Conservation (phyloP, 2,329 filamentous ascomycete genomes). For the Camillea tinctor region DNA sequence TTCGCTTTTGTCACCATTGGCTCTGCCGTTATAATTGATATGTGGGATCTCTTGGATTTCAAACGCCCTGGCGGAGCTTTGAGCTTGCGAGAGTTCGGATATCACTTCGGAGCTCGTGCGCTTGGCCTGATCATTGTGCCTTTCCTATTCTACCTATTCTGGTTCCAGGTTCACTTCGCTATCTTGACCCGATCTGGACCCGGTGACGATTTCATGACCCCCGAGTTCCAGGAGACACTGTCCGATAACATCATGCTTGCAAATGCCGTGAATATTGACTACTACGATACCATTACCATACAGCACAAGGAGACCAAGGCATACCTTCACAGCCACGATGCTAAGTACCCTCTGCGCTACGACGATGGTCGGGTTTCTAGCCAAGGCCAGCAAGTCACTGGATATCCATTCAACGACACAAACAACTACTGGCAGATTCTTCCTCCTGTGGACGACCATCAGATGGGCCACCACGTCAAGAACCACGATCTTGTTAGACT, state of each 20-base stretch:
- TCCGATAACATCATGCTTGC: conserved; percentile 92
- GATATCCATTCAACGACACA: conserved; percentile 96
- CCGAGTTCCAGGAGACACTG: conserved; percentile 95
- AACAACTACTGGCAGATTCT: conserved; percentile 98
- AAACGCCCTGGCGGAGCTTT: conserved; percentile 82
- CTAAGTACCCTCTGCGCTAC: conserved; percentile 88
- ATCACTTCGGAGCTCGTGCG: conserved; percentile 87
- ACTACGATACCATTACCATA: conserved; percentile 84
- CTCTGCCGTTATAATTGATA: conserved; percentile 86
- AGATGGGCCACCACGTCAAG: conserved; percentile 64
- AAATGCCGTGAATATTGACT: conserved; percentile 82
- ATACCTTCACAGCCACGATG: conserved; percentile 90
- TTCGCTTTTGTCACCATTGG: conserved; percentile 98
- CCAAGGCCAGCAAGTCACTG: conserved; percentile 96
- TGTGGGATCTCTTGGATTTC: conserved; percentile 92
- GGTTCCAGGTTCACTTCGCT: conserved; percentile 99
- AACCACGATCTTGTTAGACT: conserved; percentile 86
- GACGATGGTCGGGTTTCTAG: conserved; percentile 97
- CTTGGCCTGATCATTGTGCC: conserved; percentile 85
- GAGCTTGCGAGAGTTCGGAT: conserved; percentile 73
- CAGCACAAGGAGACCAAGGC: conserved; percentile 97
- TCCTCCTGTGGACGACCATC: conserved; percentile 61
- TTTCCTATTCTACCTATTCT: conserved; percentile 98
- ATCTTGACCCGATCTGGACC: conserved; percentile 86
- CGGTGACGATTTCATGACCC: conserved; percentile 98